Base-by-base conservation (phyloP, 768 basidiomycete genomes). In the Mycena rebaudengoi region DNA sequence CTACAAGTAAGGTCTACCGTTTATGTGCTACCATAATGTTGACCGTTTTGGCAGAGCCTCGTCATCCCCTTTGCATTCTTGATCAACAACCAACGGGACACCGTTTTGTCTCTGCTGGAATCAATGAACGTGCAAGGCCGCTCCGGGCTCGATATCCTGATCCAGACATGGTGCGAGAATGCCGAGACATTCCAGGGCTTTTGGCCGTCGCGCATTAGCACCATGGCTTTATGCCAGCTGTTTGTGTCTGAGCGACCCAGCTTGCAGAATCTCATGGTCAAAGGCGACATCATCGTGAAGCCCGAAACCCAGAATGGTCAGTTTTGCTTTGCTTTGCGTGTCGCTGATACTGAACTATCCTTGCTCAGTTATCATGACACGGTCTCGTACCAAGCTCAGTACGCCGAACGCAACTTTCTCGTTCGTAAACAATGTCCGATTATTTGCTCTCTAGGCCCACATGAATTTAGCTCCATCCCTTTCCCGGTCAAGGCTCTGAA, bases 401-500 rank as follows among this genome's bases (percentile, higher is more conserved):
- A 78, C 75, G 91, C 77, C 63, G 61, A 39, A 16, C 49, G 50
- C 62, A 40, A 53, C 61, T 29, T 64, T 23, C 60, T 28, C 62
- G 33, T 48, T 30, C 32, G 54, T 62, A 51, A n/a, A 65, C 60
- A 41, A 18, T 50, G 14, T 40, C 45, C 54, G 56, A 75, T 76
- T 62, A 72, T 53, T 10, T 60, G 39, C 32, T 52, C 49, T 60
- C 25, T 46, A 98, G 95, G 83, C 37, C 97, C 98, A 2, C 90
- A 90, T 57, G 89, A 95, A 73, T 98, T 94, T 74, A 91, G 92
- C 0, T 85, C 83, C 26, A 88, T 98, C 46, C 82, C 91, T 1
- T 98, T 99, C 89, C 92, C 91, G 0, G 86, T 95, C 62, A 98
- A 98, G 76, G 95, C 90, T 0, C 83, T 99, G 74, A 99, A 99